These are phyloP conservation scores for Penicillium angulare DNA, from an alignment of 495 filamentous ascomycete species.

Conservation along the genomic window DNA sequence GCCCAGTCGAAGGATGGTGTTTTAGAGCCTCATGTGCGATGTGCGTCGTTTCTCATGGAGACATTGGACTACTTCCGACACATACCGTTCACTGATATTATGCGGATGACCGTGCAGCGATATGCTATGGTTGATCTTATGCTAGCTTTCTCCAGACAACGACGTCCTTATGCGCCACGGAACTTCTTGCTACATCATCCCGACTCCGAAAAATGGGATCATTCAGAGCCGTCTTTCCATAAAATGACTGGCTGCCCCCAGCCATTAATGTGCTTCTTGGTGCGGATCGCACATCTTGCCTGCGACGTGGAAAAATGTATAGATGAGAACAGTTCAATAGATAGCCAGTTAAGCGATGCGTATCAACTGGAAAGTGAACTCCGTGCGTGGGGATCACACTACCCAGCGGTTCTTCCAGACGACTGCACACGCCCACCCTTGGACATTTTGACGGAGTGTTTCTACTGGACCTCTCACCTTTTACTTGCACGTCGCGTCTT, in stretches of 20 bases:
- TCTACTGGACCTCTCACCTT: conserved; percentile 29
- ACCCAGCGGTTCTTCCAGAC: not conserved
- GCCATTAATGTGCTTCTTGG: conserved; percentile 28
- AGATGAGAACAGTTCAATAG: not conserved
- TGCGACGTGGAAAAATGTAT: conserved; percentile 21
- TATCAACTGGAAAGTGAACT: conserved; percentile 23
- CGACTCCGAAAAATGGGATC: conserved; percentile 20
- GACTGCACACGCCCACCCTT: conserved; percentile 6
- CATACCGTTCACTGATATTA: conserved; percentile 14
- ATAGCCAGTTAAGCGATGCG: conserved; percentile 10
- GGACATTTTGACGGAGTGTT: conserved; percentile 31
- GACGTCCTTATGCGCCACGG: conserved; percentile 22
- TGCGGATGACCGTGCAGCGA: conserved; percentile 23
- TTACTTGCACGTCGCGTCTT: conserved; percentile 29
- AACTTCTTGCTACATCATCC: conserved; percentile 22
- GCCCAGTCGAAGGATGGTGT: conserved; percentile 27
- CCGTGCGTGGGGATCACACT: conserved; percentile 17
- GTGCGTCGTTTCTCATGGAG: conserved; percentile 28
- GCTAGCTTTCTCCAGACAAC: conserved; percentile 28
- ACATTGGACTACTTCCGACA: conserved; percentile 16
- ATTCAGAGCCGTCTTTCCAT: conserved; percentile 27
- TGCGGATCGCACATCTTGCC: conserved; percentile 23
- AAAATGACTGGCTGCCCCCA: conserved; percentile 32
- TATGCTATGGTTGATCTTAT: conserved; percentile 31
- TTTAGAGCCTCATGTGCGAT: conserved; percentile 27